Evolutionary conservation across 441 rosid genomes (phyloP).

Genomic region (Isatis lusitanica): DNA sequence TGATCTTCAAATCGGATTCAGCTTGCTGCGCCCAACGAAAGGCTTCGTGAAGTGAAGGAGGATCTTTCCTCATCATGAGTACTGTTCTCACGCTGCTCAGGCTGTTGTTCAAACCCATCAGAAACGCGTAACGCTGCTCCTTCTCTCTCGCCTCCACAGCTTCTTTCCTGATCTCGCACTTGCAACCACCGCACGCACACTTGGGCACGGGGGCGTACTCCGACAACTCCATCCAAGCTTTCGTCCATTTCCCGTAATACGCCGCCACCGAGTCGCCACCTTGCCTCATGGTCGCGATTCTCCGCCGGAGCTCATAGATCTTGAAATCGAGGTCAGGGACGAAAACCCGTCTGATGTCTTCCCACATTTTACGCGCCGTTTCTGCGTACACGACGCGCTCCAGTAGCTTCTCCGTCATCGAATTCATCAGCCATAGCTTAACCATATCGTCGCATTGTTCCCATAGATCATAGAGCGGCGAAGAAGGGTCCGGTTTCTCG

Average conservation of each 20-base stretch:
- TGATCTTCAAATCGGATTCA: background rate
- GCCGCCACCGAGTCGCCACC: background rate
- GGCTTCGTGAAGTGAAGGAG: background rate
- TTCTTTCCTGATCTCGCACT: background rate
- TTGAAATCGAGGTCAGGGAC: background rate
- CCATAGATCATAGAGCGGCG: background rate
- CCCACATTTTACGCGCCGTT: conserved; percentile 1
- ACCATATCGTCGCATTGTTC: background rate
- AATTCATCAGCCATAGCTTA: background rate
- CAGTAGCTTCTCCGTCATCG: background rate
- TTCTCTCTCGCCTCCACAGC: conserved; percentile 20
- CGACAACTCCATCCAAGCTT: background rate
- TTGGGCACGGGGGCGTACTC: conserved; percentile 3
- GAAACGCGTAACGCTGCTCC: conserved; percentile 12
- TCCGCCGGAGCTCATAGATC: background rate
- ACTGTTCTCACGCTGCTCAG: background rate
- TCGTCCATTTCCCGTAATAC: background rate
- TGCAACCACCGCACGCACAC: conserved; percentile 22
- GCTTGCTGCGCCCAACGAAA: background rate
- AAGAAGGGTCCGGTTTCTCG: background rate
- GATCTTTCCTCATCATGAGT: background rate
- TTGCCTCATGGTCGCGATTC: conserved; percentile 1
- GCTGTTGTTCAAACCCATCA: conserved; percentile 8
- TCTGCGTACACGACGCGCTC: background rate
- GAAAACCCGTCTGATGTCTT: background rate